phyloP scores from a whole-genome alignment of 2,329 filamentous ascomycete genomes.

The Paraconiothyrium brasiliense region DNA sequence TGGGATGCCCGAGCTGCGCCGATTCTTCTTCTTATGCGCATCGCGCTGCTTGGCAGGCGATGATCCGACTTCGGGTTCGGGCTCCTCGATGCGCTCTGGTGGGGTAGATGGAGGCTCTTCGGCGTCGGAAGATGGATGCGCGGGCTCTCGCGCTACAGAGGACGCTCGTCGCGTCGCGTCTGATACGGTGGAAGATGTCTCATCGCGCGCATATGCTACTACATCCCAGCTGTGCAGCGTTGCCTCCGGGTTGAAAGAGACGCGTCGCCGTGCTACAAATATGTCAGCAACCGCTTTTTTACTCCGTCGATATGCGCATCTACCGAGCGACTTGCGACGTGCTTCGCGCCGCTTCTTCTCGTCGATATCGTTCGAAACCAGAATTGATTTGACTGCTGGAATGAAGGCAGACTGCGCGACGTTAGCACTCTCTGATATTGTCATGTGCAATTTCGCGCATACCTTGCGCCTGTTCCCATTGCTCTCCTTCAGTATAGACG shows the following conservation, averaged over 20 bases:
- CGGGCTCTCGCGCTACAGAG: slow-evolving; percentile 56
- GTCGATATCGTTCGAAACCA: slow-evolving; percentile 68
- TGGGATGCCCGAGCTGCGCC: slow-evolving; percentile 73
- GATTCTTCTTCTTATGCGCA: slow-evolving; percentile 67
- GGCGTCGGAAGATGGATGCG: slow-evolving; percentile 56
- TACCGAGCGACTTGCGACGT: slow-evolving; percentile 85
- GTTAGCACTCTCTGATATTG: slow-evolving; percentile 26
- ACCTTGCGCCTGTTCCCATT: slow-evolving; percentile 84
- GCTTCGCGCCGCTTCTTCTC: slow-evolving; percentile 79
- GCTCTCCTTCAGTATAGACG: slow-evolving; percentile 71
- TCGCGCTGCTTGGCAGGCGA: slow-evolving; percentile 73
- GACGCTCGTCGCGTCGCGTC: slow-evolving; percentile 81
- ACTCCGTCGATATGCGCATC: slow-evolving; percentile 6
- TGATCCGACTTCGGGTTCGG: slow-evolving; percentile 65
- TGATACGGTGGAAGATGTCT: slow-evolving; percentile 76
- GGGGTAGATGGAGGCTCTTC: slow-evolving; percentile 70
- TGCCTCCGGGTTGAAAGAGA: slow-evolving; percentile 96
- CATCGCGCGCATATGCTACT: slow-evolving; percentile 87
- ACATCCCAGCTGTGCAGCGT: slow-evolving; percentile 98
- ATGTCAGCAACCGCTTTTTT: slow-evolving; percentile 22
- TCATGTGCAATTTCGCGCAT: slow-evolving; percentile 38
- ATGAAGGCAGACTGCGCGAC: slow-evolving; percentile 55
- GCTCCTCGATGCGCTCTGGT: slow-evolving; percentile 68
- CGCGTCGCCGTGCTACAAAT: slow-evolving; percentile 77
- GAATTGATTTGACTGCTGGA: slow-evolving; percentile 60